Evolutionary conservation across 2,329 filamentous ascomycete genomes (phyloP), one percentile per base, ranked within the genome.

Genomic region (Neofusicoccum laricinum): DNA sequence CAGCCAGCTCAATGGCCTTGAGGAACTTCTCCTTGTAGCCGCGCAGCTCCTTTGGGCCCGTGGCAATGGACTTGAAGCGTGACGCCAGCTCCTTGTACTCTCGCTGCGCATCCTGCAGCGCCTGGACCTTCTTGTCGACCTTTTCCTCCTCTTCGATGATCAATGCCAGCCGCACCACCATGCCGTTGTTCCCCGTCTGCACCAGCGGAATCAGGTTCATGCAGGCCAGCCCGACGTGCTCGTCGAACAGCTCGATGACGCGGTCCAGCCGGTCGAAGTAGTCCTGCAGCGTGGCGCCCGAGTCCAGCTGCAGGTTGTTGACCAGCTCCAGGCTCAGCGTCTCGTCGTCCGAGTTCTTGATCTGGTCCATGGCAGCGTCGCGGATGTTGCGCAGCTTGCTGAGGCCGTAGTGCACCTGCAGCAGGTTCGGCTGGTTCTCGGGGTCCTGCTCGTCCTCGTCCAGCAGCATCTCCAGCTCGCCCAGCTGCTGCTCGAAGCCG

Each of bases 11-110:
- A 72, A 97, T 92, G 43, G 90, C 89, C 71, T 91, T 85, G 43
- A 97, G 78, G 75, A 98, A 97, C 75, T 97, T 97, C 71, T 96
- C 91, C 80, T 98, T 99, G 81, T 99, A 99, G 2, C 94, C 95
- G 68, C 94, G 89, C 61, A 96, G 88, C 68, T 93, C 91, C 77
- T 96, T 96, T 21, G 94, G 92, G 1, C 94, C 94, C 68, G 94
- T 90, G 10, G 93, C 94, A 78, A 99, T 97, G 70, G 92, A 94
- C 79, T 97, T 93, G 81, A 99, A 97, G 59, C 94, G 86, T 51
- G 89, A 89, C 10, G 93, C 95, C 74, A 99, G 90, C 75, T 98
- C 94, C 75, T 94, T 93, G 78, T 98, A 96, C 73, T 98, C 94
- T 72, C 92, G 92, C 75, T 98, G 88, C 0, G 95, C 96, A 71